phyloP scores from a whole-genome alignment of 2,329 filamentous ascomycete genomes.

The Claviceps humidiphila region DNA sequence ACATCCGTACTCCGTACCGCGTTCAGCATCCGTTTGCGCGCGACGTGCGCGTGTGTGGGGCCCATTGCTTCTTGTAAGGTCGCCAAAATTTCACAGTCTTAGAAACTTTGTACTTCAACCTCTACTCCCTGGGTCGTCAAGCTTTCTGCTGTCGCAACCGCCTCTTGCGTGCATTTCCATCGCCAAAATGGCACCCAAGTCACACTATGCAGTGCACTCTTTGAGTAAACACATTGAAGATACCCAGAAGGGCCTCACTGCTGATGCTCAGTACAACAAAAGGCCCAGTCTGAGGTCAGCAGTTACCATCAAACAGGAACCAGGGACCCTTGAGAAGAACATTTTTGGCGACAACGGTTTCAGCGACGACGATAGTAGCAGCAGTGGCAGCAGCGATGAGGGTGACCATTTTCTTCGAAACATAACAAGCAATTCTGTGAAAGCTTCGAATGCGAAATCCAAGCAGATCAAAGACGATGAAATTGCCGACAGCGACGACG shows the following conservation, averaged over 20 bases:
- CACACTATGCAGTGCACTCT: conserved; percentile 23
- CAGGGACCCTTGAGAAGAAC: conserved; percentile 10
- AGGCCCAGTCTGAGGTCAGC: conserved; percentile 13
- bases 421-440: conserved; percentile 11
- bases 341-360: conserved; percentile 19
- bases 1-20: neutral
- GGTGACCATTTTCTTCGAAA: conserved; percentile 22
- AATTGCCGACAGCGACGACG: conserved; percentile 30
- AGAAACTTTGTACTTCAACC: conserved; percentile 6
- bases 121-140: neutral
- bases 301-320: conserved; percentile 19
- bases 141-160: neutral
- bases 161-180: neutral
- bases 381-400: conserved; percentile 20
- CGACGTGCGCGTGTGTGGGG: conserved; percentile 3
- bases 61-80: neutral
- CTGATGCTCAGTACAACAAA: conserved; percentile 21
- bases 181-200: conserved; percentile 23
- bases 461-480: conserved; percentile 22
- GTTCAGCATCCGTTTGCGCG: neutral
- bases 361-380: conserved; percentile 18
- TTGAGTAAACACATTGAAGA: conserved; percentile 25
- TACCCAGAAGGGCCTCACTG: conserved; percentile 22
- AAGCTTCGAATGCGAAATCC: conserved; percentile 8
- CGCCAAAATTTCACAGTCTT: conserved; percentile 7